Evolutionary conservation across 2,329 filamentous ascomycete genomes (phyloP).

Genomic region (Paraphaeosphaeria sporulosa): DNA sequence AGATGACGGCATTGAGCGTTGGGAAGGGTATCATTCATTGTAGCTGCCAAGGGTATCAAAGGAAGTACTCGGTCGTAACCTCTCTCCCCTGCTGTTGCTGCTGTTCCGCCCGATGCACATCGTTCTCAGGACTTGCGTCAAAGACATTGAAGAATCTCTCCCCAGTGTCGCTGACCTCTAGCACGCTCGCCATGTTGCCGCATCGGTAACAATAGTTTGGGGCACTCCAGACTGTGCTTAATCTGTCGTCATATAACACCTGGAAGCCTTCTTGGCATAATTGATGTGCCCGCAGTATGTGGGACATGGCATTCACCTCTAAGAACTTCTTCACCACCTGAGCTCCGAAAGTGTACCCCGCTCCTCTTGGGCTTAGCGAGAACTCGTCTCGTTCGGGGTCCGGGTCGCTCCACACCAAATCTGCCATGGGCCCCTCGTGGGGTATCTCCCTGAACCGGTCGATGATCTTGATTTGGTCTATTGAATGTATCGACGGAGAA

Average conservation of each 20-base stretch:
- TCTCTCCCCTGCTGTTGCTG: slow-evolving; percentile 79
- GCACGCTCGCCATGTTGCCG: slow-evolving; percentile 94
- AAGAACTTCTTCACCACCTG: slow-evolving; percentile 99
- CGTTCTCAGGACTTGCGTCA: slow-evolving; percentile 94
- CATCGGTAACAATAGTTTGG: slow-evolving; percentile 88
- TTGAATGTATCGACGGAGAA: slow-evolving; percentile 82
- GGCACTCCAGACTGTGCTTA: slow-evolving; percentile 94
- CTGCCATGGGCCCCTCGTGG: slow-evolving; percentile 99
- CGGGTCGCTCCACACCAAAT: slow-evolving; percentile 97
- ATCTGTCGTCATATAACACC: slow-evolving; percentile 90
- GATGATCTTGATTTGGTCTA: slow-evolving; percentile 99
- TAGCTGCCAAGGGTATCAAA: slow-evolving; percentile 55
- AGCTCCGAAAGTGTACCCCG: slow-evolving; percentile 96
- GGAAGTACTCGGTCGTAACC: slow-evolving; percentile 72
- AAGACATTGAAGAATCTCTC: slow-evolving; percentile 98
- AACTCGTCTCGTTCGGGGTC: slow-evolving; percentile 98
- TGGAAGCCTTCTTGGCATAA: slow-evolving; percentile 98
- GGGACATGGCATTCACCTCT: slow-evolving; percentile 95
- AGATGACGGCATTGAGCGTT: not conserved
- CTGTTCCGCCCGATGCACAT: slow-evolving; percentile 81
- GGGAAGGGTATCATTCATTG: slow-evolving; percentile 10
- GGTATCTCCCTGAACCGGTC: slow-evolving; percentile 98
- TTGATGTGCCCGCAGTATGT: slow-evolving; percentile 97
- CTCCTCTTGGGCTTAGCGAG: slow-evolving; percentile 88
- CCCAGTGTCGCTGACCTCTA: slow-evolving; percentile 92